These are phyloP conservation scores for Syncephalastrum contaminatum DNA, from an alignment of 371 early-diverging fungal genomes.

Conservation along the genomic window DNA sequence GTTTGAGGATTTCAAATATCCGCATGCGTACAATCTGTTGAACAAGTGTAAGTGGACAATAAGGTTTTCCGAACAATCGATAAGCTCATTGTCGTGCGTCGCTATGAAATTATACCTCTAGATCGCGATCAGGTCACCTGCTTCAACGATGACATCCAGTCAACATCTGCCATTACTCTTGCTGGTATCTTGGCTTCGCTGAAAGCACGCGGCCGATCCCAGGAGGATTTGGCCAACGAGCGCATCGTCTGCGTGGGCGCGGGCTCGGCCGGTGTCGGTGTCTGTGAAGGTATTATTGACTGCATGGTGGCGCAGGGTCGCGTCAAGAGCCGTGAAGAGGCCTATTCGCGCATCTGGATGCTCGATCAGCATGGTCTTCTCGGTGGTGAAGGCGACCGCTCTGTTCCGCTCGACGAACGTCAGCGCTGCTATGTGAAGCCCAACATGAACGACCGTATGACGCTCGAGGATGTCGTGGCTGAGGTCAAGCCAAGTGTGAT, in stretches of 20 bases:
- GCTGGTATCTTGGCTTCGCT: conserved; percentile 64
- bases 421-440: conserved; percentile 55
- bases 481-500: conserved; percentile 63
- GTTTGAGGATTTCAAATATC: conserved; percentile 53
- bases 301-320: conserved; percentile 61
- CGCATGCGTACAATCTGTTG: conserved; percentile 57
- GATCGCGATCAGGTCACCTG: conserved; percentile 60
- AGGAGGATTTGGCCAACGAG: conserved; percentile 41
- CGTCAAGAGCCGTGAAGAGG: conserved; percentile 59
- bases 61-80: background rate
- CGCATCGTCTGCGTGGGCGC: conserved; percentile 67
- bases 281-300: conserved; percentile 65
- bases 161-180: conserved; percentile 62
- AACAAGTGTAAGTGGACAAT: conserved; percentile 41
- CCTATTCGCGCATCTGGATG: conserved; percentile 59
- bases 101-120: conserved; percentile 11
- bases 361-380: conserved; percentile 56
- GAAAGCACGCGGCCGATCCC: conserved; percentile 48
- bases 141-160: conserved; percentile 74
- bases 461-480: conserved; percentile 55
- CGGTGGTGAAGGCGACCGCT: conserved; percentile 28
- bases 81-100: background rate
- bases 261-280: conserved; percentile 71
- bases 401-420: conserved; percentile 45
- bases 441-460: conserved; percentile 50